Percentiles rank a stretch among this genome's conserved stretches.
These are phyloP conservation scores for Phytopythium vexans DNA, from an alignment of 352 stramenopile species.

Conservation along the genomic window DNA sequence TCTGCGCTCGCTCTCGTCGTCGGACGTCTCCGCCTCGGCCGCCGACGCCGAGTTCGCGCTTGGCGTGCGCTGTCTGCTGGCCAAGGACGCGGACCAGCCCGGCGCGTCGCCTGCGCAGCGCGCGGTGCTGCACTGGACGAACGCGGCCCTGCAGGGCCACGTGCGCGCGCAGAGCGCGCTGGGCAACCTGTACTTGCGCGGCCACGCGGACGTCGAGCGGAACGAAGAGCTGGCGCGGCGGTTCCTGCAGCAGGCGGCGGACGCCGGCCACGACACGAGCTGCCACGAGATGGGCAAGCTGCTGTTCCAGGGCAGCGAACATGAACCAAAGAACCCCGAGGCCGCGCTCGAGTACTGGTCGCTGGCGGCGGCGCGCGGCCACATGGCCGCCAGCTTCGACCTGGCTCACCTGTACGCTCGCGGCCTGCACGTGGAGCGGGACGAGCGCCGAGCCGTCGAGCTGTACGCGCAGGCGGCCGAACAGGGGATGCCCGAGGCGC, in stretches of 20 bases:
- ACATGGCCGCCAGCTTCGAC: conserved; percentile 75
- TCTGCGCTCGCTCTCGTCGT: background rate
- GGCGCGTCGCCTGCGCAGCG: conserved; percentile 35
- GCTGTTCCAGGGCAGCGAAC: conserved; percentile 47
- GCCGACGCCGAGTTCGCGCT: conserved; percentile 55
- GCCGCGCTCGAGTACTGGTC: conserved; percentile 64
- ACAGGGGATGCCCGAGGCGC: conserved; percentile 68
- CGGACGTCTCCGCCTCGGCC: background rate
- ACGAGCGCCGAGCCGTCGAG: conserved; percentile 51
- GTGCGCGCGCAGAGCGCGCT: conserved; percentile 67
- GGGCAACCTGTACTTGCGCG: conserved; percentile 66
- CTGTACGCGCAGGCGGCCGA: conserved; percentile 57
- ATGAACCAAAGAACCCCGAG: conserved; percentile 23
- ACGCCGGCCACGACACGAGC: conserved; percentile 60
- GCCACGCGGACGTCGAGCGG: conserved; percentile 39
- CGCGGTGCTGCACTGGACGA: conserved; percentile 77
- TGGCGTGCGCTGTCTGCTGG: conserved; percentile 56
- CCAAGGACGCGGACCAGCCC: conserved; percentile 23
- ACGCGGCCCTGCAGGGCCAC: conserved; percentile 65
- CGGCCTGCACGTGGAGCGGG: conserved; percentile 57
- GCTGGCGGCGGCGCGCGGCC: conserved; percentile 47
- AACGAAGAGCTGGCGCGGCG: conserved; percentile 44
- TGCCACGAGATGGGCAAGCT: conserved; percentile 80
- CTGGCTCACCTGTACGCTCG: conserved; percentile 73
- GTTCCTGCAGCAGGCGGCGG: conserved; percentile 63